phyloP scores from a whole-genome alignment of 768 basidiomycete species.

The Hypsizygus marmoreus region DNA sequence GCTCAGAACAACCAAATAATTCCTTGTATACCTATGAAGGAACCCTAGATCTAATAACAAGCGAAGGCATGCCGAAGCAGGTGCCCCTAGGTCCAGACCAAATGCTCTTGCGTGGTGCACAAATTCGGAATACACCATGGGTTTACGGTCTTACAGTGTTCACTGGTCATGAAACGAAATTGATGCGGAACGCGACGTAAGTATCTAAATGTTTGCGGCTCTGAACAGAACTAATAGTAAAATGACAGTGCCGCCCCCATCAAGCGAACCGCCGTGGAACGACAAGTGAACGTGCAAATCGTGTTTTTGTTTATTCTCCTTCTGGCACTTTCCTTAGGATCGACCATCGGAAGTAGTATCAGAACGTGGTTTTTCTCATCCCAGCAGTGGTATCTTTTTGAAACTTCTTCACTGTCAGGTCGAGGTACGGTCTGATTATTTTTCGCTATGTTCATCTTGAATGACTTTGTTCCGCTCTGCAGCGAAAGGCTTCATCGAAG shows the following conservation, averaged over 20 bases:
- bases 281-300: slow-evolving; percentile 95
- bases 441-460: slow-evolving; percentile 1
- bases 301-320: slow-evolving; percentile 91
- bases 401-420: slow-evolving; percentile 57
- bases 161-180: slow-evolving; percentile 97
- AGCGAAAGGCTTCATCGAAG: slow-evolving; percentile 86
- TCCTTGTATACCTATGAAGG: slow-evolving; percentile 96
- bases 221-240: background rate
- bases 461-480: slow-evolving; percentile 35
- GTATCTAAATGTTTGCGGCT: slow-evolving; percentile 28
- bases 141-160: slow-evolving; percentile 92
- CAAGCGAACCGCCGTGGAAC: slow-evolving; percentile 94
- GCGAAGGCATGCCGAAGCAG: slow-evolving; percentile 66
- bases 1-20: slow-evolving; percentile 97
- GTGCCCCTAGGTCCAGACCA: slow-evolving; percentile 95
- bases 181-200: slow-evolving; percentile 98
- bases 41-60: slow-evolving; percentile 63
- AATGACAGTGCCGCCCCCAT: slow-evolving; percentile 85
- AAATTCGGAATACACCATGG: slow-evolving; percentile 96
- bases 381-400: slow-evolving; percentile 89
- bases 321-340: slow-evolving; percentile 84
- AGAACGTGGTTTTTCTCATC: slow-evolving; percentile 86
- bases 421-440: slow-evolving; percentile 60
- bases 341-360: slow-evolving; percentile 90
- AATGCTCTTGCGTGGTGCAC: slow-evolving; percentile 90